Evolutionary conservation across 176 grass and related monocot species (phyloP).

Genomic region (Saccharum spontaneum): DNA sequence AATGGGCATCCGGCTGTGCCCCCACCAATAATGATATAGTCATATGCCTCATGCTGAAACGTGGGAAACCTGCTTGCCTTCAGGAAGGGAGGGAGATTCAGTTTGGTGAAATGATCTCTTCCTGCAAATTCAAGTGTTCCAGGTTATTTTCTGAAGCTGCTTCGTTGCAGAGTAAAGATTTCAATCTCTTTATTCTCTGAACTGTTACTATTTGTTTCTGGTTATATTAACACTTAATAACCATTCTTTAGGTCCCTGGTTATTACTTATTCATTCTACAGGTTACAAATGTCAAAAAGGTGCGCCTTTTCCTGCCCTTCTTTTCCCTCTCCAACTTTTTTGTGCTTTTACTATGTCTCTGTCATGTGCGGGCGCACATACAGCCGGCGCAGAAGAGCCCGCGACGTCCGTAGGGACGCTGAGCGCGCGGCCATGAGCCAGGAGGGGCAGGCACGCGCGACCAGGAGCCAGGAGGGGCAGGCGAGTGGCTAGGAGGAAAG

Average conservation of each 20-base stretch:
- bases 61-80: slow-evolving; percentile 68
- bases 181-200: background rate
- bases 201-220: background rate
- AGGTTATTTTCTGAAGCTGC: slow-evolving; percentile 16
- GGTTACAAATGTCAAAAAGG: background rate
- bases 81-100: slow-evolving; percentile 46
- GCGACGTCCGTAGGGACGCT: too few species aligned
- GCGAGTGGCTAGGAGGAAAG: too few species aligned
- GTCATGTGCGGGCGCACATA: too few species aligned
- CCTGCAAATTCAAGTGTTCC: slow-evolving; percentile 55
- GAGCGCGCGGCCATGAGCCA: too few species aligned
- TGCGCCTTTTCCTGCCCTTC: background rate
- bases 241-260: slow-evolving; percentile 20
- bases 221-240: background rate
- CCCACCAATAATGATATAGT: slow-evolving; percentile 87
- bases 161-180: slow-evolving; percentile 24
- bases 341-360: too few species aligned
- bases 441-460: too few species aligned
- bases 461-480: too few species aligned
- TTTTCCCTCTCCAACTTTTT: background rate
- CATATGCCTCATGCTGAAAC: slow-evolving; percentile 42
- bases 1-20: slow-evolving; percentile 87
- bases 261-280: background rate
- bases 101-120: slow-evolving; percentile 26
- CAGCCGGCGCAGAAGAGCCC: too few species aligned